Percentiles rank a stretch among this genome's conserved stretches.
Evolutionary conservation across 2,329 filamentous ascomycete species (phyloP).

Genomic region (Monilinia laxa): DNA sequence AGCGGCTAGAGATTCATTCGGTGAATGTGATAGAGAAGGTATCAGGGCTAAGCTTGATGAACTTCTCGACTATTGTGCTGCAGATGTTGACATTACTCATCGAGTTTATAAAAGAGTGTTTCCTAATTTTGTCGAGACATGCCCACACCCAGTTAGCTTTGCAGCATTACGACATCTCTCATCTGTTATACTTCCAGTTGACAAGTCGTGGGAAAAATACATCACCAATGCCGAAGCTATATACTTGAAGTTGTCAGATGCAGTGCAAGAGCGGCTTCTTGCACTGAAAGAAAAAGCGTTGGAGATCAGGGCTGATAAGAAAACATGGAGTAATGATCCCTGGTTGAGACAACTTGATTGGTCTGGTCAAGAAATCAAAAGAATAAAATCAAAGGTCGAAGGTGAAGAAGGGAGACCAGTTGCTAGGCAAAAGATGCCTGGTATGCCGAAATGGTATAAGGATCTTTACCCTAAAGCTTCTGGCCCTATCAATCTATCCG

Average conservation of each 20-base stretch:
- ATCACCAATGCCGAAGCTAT: conserved; percentile 80
- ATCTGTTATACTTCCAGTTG: conserved; percentile 85
- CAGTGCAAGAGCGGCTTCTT: conserved; percentile 73
- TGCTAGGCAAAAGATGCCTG: conserved; percentile 85
- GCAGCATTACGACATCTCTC: conserved; percentile 91
- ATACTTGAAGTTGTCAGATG: conserved; percentile 73
- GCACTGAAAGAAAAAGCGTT: conserved; percentile 75
- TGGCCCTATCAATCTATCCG: conserved; percentile 71
- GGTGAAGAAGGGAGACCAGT: conserved; percentile 73
- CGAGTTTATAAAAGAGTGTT: conserved; percentile 93
- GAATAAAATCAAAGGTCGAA: conserved; percentile 91
- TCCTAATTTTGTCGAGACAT: conserved; percentile 82
- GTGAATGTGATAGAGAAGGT: conserved; percentile 71
- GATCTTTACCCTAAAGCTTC: conserved; percentile 74
- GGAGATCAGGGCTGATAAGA: conserved; percentile 65
- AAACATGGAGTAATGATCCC: conserved; percentile 74
- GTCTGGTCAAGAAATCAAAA: conserved; percentile 87
- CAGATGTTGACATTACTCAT: conserved; percentile 90
- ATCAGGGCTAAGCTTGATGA: conserved; percentile 73
- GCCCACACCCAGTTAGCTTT: conserved; percentile 96
- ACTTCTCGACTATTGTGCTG: conserved; percentile 89
- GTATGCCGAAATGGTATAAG: conserved; percentile 96
- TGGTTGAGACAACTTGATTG: conserved; percentile 95
- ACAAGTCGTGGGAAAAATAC: conserved; percentile 85
- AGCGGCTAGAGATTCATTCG: conserved; percentile 80